Percentiles rank a stretch among this genome's conserved stretches.
Conservation (phyloP, 768 basidiomycete species). For the Leccinum barrowsii region DNA sequence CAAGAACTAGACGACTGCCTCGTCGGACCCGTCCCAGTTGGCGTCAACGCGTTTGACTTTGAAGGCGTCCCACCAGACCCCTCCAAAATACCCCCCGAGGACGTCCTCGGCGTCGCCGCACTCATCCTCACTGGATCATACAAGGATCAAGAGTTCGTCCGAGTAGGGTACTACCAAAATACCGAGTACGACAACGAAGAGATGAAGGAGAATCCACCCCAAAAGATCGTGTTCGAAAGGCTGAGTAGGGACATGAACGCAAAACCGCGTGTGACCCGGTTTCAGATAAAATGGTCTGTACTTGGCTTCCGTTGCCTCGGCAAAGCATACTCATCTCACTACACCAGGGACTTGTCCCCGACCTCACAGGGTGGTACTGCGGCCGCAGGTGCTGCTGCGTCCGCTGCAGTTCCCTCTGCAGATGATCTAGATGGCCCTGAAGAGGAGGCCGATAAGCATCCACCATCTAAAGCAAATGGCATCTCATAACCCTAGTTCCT, state of each 20-base stretch:
- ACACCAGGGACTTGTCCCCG: conserved; percentile 59
- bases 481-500: conserved; percentile 11
- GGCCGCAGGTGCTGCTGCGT: conserved; percentile 60
- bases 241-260: conserved; percentile 84
- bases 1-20: conserved; percentile 98
- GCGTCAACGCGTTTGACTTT: conserved; percentile 97
- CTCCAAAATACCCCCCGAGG: conserved; percentile 78
- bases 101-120: conserved; percentile 94
- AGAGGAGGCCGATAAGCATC: conserved; percentile 21
- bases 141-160: conserved; percentile 97
- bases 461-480: conserved; percentile 23
- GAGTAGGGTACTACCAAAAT: conserved; percentile 98
- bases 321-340: neutral
- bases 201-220: conserved; percentile 74
- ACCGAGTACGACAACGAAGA: conserved; percentile 97
- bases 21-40: conserved; percentile 95
- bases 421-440: conserved; percentile 54
- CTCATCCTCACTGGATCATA: conserved; percentile 97
- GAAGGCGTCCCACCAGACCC: conserved; percentile 84
- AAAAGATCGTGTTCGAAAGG: conserved; percentile 67
- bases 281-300: conserved; percentile 81
- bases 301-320: neutral
- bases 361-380: conserved; percentile 42
- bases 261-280: conserved; percentile 92
- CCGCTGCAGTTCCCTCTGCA: conserved; percentile 72